Evolutionary conservation across 164 flowering plant species (phyloP), one percentile per base, ranked within the genome.

Genomic region (Houttuynia cordata): DNA sequence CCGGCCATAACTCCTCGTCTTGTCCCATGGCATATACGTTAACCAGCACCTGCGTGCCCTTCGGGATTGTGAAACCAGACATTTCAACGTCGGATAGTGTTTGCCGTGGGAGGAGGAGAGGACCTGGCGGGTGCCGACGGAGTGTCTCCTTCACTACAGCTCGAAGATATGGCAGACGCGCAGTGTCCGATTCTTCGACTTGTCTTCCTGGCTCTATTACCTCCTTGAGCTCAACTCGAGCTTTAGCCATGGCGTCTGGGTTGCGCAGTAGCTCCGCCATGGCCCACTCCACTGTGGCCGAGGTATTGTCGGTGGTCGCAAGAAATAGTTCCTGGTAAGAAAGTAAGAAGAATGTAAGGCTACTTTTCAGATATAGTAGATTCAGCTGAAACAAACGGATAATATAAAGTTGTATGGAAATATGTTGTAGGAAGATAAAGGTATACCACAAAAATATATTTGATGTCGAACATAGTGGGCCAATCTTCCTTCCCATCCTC

Each of bases 211-310:
- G 55, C 13, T 83, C 80, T 0, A 86, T 52, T 0, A 75, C 75
- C 14, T 34, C 21, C 23, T 56, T 15, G 0, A 86, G 74, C 75
- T 86, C 88, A 3, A 59, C 57, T 68, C 81, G 77, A 14, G 56
- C 73, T 67, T 62, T 68, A 10, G 25, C 24, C 79, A 83, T 67
- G 18, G 58, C 15, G 0, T 60, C 62, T 0, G 82, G 88, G 61
- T 81, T 64, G 55, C 59, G 52, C n/a, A 86, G 73, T 18, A 86
- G 83, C 75, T 86, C 86, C 0, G 83, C 73, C 74, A 86, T 24
- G n/a, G 84, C 85, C 88, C 92, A 86, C 60, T 86, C 92, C 4
- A 70, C 73, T 7, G 78, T 81, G 62, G 78, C 77, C 64, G 81
- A 76, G 7, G 81, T 83, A 13, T 83, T 76, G 54, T 83, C 85